phyloP scores from a whole-genome alignment of 2,329 filamentous ascomycete species.

The Calonectria hongkongensis region DNA sequence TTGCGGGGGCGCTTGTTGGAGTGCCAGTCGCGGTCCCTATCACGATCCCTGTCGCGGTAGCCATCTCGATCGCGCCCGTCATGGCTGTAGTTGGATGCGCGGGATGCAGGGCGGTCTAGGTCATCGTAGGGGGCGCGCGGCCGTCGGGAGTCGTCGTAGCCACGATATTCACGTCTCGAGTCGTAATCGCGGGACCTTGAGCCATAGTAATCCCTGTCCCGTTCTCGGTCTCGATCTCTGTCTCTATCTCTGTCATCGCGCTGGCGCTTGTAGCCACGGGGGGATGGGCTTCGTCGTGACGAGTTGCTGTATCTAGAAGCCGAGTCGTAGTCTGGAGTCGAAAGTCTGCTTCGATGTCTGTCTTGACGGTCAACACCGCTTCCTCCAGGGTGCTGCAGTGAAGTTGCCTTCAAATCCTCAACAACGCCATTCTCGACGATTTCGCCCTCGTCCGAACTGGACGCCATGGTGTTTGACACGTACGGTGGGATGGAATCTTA shows the following conservation, averaged over 20 bases:
- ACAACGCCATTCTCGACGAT: slow-evolving; percentile 82
- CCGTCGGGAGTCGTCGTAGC: slow-evolving; percentile 72
- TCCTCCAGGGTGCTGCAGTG: slow-evolving; percentile 84
- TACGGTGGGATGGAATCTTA: slow-evolving; percentile 44
- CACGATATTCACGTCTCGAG: slow-evolving; percentile 75
- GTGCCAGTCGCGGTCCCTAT: slow-evolving; percentile 65
- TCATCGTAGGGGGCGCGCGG: slow-evolving; percentile 73
- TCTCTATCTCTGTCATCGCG: slow-evolving; percentile 80
- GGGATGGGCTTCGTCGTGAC: slow-evolving; percentile 73
- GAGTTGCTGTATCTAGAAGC: slow-evolving; percentile 65
- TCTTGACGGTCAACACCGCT: slow-evolving; percentile 92
- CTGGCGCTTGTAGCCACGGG: slow-evolving; percentile 80
- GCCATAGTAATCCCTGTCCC: slow-evolving; percentile 68
- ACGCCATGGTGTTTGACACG: slow-evolving; percentile 60
- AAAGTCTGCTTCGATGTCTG: slow-evolving; percentile 82
- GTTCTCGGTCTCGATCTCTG: slow-evolving; percentile 58
- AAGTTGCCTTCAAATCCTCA: slow-evolving; percentile 87
- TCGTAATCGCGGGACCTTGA: slow-evolving; percentile 69
- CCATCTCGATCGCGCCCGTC: slow-evolving; percentile 71
- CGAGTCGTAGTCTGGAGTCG: slow-evolving; percentile 73
- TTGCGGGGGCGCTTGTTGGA: slow-evolving; percentile 74
- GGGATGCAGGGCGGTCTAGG: slow-evolving; percentile 70
- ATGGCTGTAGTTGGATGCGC: slow-evolving; percentile 65
- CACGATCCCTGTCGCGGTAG: slow-evolving; percentile 54
- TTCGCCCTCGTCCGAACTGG: slow-evolving; percentile 90